phyloP scores from a whole-genome alignment of 805 yeast species.

The Candida bentonensis region DNA sequence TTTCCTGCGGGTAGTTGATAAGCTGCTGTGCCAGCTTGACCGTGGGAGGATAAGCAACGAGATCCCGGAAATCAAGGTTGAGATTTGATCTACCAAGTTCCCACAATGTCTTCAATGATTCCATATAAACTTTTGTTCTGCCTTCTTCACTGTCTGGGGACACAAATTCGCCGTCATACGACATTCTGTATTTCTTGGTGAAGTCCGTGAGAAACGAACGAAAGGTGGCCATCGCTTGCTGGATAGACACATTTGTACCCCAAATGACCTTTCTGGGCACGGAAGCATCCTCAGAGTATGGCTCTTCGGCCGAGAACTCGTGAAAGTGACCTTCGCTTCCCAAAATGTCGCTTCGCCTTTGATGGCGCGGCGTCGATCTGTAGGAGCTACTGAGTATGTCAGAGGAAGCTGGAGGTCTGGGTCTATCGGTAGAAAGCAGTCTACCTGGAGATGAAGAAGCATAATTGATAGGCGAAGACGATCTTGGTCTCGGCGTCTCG shows the following conservation, averaged over 20 bases:
- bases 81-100: conserved; percentile 68
- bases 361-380: conserved; percentile 24
- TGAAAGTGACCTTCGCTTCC: conserved; percentile 22
- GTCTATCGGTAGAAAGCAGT: conserved; percentile 5
- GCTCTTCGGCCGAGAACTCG: conserved; percentile 8
- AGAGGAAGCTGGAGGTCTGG: conserved; percentile 14
- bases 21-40: conserved; percentile 72
- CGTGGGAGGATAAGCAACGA: conserved; percentile 62
- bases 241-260: conserved; percentile 96
- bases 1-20: conserved; percentile 89
- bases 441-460: conserved; percentile 27
- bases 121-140: conserved; percentile 60
- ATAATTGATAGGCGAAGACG: conserved; percentile 30
- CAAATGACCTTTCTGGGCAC: conserved; percentile 88
- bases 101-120: conserved; percentile 59
- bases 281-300: conserved; percentile 15
- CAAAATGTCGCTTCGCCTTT: conserved; percentile 69
- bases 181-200: conserved; percentile 58
- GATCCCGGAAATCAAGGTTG: conserved; percentile 70
- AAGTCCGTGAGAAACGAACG: conserved; percentile 74
- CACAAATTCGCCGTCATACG: conserved; percentile 30
- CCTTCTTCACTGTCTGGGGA: conserved; percentile 35
- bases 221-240: conserved; percentile 69
- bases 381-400: conserved; percentile 9
- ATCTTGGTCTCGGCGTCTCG: not conserved